Base-by-base conservation (phyloP, 371 early-diverging fungal species). In the Mucor indicus region DNA sequence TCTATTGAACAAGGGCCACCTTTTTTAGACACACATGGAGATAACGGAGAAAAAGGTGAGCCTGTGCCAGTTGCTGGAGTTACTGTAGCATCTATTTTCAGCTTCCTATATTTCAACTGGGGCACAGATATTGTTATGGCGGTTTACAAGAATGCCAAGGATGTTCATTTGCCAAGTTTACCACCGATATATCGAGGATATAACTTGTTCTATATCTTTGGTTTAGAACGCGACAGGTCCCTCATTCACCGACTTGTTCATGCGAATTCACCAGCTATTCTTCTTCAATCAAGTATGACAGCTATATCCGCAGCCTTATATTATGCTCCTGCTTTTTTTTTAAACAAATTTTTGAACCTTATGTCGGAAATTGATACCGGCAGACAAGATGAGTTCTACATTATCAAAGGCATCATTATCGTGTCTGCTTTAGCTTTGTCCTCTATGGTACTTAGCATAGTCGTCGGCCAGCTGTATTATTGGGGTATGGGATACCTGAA, bases 401-500 rank as follows among this genome's bases (percentile, higher is more conserved):
- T 39, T n/a, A 23, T 40, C 10, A 43, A 50, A 19, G 51, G 51
- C 0, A 15, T 50, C 8, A 35, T 50, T 23, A 43, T 43, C 9
- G 37, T 50, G 4, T 43, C 43, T 35, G 43, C 43, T 21, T 16
- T 51, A 30, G 35, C 52, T 16, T 30, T 75, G 19, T 64, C 65
- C 20, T 62, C 74, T 13, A 36, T 67, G 13, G 22, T 69, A 19
- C 52, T 67, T n/a, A 61, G 62, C 17, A 17, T 72, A 23, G 55
- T 72, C 16, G 64, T 70, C 31, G 72, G 64, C 4, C 76, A 77
- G 35, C 55, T 73, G 9, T 69, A 72, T 48, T 77, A 80, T 55
- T 71, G 57, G 42, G 55, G 71, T 70, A 64, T 43, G 32, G 77
- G n/a, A 23, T n/a, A n/a, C 16, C 11, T 27, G 5, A 27, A 27